Conservation (phyloP, 2,329 filamentous ascomycete genomes). For the Trichoderma pleuroti region DNA sequence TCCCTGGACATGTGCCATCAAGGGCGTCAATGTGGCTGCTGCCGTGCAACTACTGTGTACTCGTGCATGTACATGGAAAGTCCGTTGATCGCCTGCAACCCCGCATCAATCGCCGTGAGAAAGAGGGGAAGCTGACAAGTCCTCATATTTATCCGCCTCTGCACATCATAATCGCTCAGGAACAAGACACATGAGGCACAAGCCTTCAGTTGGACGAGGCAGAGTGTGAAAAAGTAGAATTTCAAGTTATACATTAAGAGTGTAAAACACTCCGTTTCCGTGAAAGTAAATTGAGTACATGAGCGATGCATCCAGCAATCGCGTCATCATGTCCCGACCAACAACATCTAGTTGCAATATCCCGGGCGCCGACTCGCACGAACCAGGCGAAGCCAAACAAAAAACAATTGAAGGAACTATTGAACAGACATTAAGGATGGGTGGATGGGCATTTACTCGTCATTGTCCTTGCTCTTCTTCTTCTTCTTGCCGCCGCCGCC, state of each 20-base stretch:
- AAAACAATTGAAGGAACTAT: conserved; percentile 37
- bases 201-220: neutral
- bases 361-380: conserved; percentile 41
- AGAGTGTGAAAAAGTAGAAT: neutral
- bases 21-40: conserved; percentile 6
- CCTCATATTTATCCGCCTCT: neutral
- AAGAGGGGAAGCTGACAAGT: conserved; percentile 1
- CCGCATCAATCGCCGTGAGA: neutral
- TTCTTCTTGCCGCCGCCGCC: conserved; percentile 63
- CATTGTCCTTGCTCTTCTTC: conserved; percentile 60
- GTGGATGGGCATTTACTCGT: conserved; percentile 34
- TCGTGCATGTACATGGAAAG: neutral
- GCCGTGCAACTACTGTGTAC: neutral
- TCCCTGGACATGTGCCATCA: conserved; percentile 2
- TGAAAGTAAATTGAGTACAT: conserved; percentile 16
- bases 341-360: conserved; percentile 44
- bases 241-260: conserved; percentile 15
- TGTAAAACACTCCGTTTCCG: neutral
- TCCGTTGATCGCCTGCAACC: neutral
- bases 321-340: conserved; percentile 26
- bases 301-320: conserved; percentile 20
- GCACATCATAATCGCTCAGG: neutral
- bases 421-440: conserved; percentile 38
- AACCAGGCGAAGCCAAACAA: conserved; percentile 39
- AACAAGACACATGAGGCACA: neutral